Evolutionary conservation across 805 yeast genomes (phyloP).

Genomic region (Kuraishia floccosa): DNA sequence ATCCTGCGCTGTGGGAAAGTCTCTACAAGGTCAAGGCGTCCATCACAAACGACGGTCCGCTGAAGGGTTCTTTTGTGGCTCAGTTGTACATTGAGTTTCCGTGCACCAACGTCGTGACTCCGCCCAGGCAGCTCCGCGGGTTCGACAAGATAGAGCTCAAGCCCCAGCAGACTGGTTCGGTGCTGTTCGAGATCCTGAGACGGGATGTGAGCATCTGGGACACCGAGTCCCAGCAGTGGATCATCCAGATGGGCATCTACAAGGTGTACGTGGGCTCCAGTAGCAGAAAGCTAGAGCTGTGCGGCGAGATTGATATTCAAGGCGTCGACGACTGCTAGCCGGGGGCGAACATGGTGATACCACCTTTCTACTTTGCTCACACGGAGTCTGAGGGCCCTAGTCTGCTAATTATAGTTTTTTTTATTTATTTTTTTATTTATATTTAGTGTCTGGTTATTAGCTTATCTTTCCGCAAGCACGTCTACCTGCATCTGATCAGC

Average conservation of each 20-base stretch:
- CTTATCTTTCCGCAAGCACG: no score
- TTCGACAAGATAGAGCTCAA: constrained; percentile 27
- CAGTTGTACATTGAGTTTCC: constrained; percentile 33
- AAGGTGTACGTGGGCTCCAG: constrained; percentile 22
- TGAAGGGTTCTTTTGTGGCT: constrained; percentile 28
- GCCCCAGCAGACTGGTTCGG: constrained; percentile 17
- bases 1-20: constrained; percentile 30
- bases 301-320: constrained; percentile 5
- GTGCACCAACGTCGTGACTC: constrained; percentile 9
- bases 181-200: constrained; percentile 24
- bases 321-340: no score
- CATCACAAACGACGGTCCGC: constrained; percentile 25
- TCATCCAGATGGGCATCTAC: constrained; percentile 30
- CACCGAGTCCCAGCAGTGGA: constrained; percentile 29
- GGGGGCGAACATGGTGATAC: no score
- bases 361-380: no score
- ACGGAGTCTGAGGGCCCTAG: no score
- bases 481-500: no score
- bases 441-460: no score
- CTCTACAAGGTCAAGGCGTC: constrained; percentile 24
- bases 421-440: no score
- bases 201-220: constrained; percentile 35
- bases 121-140: constrained; percentile 29
- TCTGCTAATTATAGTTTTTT: no score
- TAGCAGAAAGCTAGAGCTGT: constrained; percentile 8